These are phyloP conservation scores for Claviceps sp. DNA, from an alignment of 2,329 filamentous ascomycete species.

Conservation along the genomic window DNA sequence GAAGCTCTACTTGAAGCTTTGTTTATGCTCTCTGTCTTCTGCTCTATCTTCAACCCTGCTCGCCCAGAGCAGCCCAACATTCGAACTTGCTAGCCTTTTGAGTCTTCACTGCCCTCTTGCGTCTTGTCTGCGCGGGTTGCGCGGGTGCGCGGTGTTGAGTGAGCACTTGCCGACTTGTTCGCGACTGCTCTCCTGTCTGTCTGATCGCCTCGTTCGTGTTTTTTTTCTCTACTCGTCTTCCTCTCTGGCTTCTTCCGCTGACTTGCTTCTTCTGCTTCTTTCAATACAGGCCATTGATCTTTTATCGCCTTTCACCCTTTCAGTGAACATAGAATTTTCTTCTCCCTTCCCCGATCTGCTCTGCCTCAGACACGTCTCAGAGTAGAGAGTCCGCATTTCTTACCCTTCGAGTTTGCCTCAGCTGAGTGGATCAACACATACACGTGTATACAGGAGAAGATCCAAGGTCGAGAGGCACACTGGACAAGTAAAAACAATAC, in stretches of 20 bases:
- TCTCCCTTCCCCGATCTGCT: background rate
- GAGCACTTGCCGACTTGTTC: background rate
- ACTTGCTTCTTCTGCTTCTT: background rate
- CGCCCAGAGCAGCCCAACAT: too few relatives aligned
- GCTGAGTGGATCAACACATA: background rate
- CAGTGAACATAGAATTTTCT: background rate
- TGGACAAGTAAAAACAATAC: background rate
- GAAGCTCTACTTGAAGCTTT: too few relatives aligned
- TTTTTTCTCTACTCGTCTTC: background rate
- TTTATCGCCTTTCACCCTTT: background rate
- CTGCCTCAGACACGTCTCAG: constrained; percentile 7
- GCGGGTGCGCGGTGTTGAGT: background rate
- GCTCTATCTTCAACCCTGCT: too few relatives aligned
- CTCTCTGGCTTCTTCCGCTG: background rate
- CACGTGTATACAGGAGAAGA: background rate
- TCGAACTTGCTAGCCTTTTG: too few relatives aligned
- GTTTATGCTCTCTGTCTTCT: too few relatives aligned
- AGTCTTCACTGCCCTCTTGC: background rate
- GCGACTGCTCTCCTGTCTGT: constrained; percentile 2
- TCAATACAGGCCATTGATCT: background rate
- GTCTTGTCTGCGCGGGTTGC: background rate
- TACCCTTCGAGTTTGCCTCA: background rate
- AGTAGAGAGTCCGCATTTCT: constrained; percentile 3
- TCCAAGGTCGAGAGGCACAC: background rate
- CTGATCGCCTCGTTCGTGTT: background rate